phyloP scores from a whole-genome alignment of 805 yeast genomes.

The Nakazawaea ishiwadae region DNA sequence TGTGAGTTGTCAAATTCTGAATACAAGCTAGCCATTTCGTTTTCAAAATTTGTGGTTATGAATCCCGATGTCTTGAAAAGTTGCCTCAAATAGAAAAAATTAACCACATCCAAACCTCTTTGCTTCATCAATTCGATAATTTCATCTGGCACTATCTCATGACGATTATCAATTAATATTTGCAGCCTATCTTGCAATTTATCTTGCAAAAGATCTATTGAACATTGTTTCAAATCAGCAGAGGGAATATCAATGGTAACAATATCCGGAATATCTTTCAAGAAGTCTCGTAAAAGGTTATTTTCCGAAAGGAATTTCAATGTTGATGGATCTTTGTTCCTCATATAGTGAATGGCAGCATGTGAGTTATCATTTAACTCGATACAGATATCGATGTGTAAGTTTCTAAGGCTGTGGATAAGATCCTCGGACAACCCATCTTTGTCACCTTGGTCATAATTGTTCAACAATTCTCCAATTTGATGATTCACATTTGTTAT shows the following conservation, averaged over 20 bases:
- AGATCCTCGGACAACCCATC: slow-evolving; percentile 10
- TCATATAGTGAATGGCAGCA: slow-evolving; percentile 63
- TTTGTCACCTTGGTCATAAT: slow-evolving; percentile 18
- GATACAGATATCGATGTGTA: slow-evolving; percentile 50
- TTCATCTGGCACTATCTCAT: slow-evolving; percentile 53
- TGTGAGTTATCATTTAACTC: slow-evolving; percentile 50
- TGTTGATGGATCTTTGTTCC: slow-evolving; percentile 47
- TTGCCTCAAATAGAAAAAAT: slow-evolving; percentile 61
- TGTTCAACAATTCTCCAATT: slow-evolving; percentile 42
- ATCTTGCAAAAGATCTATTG: no score
- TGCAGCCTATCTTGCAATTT: slow-evolving; percentile 28
- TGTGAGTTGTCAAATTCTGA: slow-evolving; percentile 53
- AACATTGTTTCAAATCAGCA: slow-evolving; percentile 33
- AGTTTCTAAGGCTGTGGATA: slow-evolving; percentile 30
- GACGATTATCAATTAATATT: slow-evolving; percentile 58
- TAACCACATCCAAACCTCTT: slow-evolving; percentile 41
- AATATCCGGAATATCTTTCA: slow-evolving; percentile 46
- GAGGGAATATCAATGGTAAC: slow-evolving; percentile 35
- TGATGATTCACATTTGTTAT: slow-evolving; percentile 34
- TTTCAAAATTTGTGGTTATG: slow-evolving; percentile 53
- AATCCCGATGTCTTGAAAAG: slow-evolving; percentile 54
- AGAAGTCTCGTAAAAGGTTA: slow-evolving; percentile 54
- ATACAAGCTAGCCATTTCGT: slow-evolving; percentile 60
- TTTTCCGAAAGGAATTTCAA: slow-evolving; percentile 55
- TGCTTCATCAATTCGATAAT: slow-evolving; percentile 45